These are phyloP conservation scores for Collybiopsis confluens DNA, from an alignment of 768 basidiomycete genomes.

Conservation along the genomic window DNA sequence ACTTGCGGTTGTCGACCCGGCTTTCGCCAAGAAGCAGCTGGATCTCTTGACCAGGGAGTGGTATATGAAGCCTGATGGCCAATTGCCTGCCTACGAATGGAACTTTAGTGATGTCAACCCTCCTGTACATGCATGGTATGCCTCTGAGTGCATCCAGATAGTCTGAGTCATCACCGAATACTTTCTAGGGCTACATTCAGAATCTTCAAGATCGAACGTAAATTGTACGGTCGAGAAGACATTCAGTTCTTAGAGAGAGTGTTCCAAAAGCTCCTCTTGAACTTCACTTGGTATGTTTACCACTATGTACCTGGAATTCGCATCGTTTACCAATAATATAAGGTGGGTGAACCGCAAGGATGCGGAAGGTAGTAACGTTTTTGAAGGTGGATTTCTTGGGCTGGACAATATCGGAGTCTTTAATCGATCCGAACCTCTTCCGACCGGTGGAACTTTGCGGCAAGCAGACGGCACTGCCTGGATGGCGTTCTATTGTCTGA, in stretches of 20 bases:
- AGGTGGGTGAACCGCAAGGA: constrained; percentile 99
- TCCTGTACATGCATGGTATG: constrained; percentile 94
- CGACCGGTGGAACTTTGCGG: constrained; percentile 89
- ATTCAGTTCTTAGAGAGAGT: constrained; percentile 92
- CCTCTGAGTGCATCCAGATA: constrained; percentile 2
- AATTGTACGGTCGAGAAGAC: constrained; percentile 88
- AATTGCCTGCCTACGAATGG: constrained; percentile 99
- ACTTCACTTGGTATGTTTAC: constrained; percentile 83
- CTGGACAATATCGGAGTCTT: constrained; percentile 98
- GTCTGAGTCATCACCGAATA: not conserved
- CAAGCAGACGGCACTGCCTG: constrained; percentile 99
- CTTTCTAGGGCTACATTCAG: constrained; percentile 84
- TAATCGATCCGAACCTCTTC: constrained; percentile 95
- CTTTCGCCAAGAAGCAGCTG: constrained; percentile 96
- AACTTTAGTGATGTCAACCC: constrained; percentile 99
- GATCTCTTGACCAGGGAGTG: constrained; percentile 96
- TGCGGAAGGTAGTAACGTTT: constrained; percentile 89
- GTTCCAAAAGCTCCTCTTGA: constrained; percentile 94
- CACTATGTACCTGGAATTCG: not conserved
- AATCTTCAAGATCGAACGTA: constrained; percentile 98
- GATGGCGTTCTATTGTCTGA: constrained; percentile 99
- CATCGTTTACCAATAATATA: not conserved
- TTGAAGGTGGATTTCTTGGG: constrained; percentile 97
- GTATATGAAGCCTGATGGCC: constrained; percentile 99
- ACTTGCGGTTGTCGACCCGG: constrained; percentile 90